phyloP scores from a whole-genome alignment of 306 rosid genomes.

The Prunus campanulata region DNA sequence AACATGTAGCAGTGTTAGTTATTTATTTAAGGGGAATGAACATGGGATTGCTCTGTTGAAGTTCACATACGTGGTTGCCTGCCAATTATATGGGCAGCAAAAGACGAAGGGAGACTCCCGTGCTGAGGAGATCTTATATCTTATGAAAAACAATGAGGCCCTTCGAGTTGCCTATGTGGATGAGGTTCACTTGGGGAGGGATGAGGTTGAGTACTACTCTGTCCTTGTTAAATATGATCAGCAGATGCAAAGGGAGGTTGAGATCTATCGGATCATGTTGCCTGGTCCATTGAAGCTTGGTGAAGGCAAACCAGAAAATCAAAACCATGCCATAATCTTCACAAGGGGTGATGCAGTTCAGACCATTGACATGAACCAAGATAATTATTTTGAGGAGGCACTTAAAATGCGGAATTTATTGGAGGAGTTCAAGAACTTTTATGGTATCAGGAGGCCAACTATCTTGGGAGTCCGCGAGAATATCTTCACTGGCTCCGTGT shows the following conservation, averaged over 20 bases:
- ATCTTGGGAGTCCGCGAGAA: constrained; percentile 95
- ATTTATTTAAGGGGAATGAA: constrained; percentile 67
- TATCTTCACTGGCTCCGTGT: constrained; percentile 92
- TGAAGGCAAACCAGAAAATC: constrained; percentile 97
- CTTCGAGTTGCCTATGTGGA: constrained; percentile 95
- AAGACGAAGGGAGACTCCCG: constrained; percentile 66
- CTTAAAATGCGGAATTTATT: constrained; percentile 93
- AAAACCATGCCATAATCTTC: constrained; percentile 92
- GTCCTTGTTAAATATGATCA: constrained; percentile 93
- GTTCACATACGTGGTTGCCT: constrained; percentile 84
- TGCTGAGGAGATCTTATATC: constrained; percentile 76
- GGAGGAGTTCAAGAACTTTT: constrained; percentile 60
- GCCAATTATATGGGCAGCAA: constrained; percentile 84
- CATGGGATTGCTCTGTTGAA: constrained; percentile 81
- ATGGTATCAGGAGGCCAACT: constrained; percentile 80
- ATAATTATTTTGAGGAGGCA: constrained; percentile 92
- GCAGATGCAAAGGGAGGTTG: constrained; percentile 68
- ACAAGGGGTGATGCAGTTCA: constrained; percentile 94
- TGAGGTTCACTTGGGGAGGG: constrained; percentile 63
- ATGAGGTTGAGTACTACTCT: constrained; percentile 71
- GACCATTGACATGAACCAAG: constrained; percentile 98
- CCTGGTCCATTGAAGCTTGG: constrained; percentile 94
- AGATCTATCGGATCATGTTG: constrained; percentile 75
- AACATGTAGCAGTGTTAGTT: constrained; percentile 47
- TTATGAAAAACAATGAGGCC: constrained; percentile 88